Evolutionary conservation across 2,329 filamentous ascomycete species (phyloP), one percentile per base, ranked within the genome.

Genomic region (Penicillium fuscoglaucum): DNA sequence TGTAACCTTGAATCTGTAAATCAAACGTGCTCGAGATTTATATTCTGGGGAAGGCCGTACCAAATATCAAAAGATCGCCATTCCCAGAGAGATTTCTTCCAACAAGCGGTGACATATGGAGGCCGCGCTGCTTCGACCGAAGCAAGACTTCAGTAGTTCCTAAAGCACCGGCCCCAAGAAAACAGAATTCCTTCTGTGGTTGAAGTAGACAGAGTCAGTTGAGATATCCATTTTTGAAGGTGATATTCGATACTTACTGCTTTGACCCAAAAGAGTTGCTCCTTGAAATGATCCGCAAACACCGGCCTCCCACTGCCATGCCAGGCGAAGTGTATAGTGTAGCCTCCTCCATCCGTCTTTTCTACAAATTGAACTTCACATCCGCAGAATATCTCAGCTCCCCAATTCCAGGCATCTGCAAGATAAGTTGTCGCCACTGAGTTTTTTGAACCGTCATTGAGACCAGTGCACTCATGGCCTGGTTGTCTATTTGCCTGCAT

Each of bases 321-420:
- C 85, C 85, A 88, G 13, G 84, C 82, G 68, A 86, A 89, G 72
- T 83, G 87, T 29, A 89, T 75, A 21, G 87, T 76, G 68, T 88
- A 89, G 1, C 87, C 86, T 15, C 81, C 79, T 5, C 69, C 66
- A 76, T 76, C 43, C 80, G 79, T n/a, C 68, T 85, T 82, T 55
- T 83, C 80, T 51, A 90, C 77, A 66, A 88, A 83, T 45, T 84
- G 79, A 2, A 89, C 87, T 69, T 90, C 86, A 60, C 85, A 86
- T 64, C 86, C 82, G 71, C 87, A 90, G 61, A 90, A 90, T 72
- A 90, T 84, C 66, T 90, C 86, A 13, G 87, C 85, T 9, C 87
- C 87, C 85, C 86, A 87, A 66, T 88, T 87, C 87, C 86, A 89
- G 1, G 87, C 86, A 70, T 90, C 87, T 8, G 84, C 80, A 8